Base-by-base conservation (phyloP, 352 stramenopile species). In the Pythium dissotocum region DNA sequence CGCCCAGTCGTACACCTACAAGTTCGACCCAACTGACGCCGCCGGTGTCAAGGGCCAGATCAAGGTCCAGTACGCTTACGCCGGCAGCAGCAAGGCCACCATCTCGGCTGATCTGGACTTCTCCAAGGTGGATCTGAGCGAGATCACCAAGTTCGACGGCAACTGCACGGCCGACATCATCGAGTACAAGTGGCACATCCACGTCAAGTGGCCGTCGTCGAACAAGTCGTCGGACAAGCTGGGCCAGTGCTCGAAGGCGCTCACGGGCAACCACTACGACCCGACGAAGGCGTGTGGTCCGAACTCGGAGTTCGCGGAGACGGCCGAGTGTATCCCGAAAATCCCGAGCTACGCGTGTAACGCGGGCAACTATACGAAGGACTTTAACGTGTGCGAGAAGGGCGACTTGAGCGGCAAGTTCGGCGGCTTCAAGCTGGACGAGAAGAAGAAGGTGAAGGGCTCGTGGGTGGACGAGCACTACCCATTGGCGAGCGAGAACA, bases 171-270 rank as follows among this genome's bases (percentile, higher is more conserved):
- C 40, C n/a, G 36, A 63, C n/a, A 58, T 75, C 42, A 49, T 49
- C 36, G 61, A 72, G 58, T 78, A 73, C 59, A 74, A 64, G 58
- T 79, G 72, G 72, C 72, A 79, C 63, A 78, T 78, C 55, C 72
- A 79, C 70, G 67, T 69, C 44, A 77, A 75, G 61, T 79, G 73
- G 73, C 33, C 61, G 8, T 75, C 51, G 38, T 4, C 61, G 52
- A 16, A 40, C 14, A 69, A 72, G 58, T 35, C 56, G 13, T 69
- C 61, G 36, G 73, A 66, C 8, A 72, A 58, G 40, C n/a, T 75
- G 10, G 66, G 21, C 9, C 42, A 72, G 44, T 79, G 73, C 56
- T 53, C 33, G 13, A 33, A 64, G 46, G 62, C 65, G 7, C 16
- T 49, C 10, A 69, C 65, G 12, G 65, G 65, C 66, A 79, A 79